These are phyloP conservation scores for Yamadazyma phyllophila DNA, from an alignment of 805 yeast genomes.

Conservation along the genomic window DNA sequence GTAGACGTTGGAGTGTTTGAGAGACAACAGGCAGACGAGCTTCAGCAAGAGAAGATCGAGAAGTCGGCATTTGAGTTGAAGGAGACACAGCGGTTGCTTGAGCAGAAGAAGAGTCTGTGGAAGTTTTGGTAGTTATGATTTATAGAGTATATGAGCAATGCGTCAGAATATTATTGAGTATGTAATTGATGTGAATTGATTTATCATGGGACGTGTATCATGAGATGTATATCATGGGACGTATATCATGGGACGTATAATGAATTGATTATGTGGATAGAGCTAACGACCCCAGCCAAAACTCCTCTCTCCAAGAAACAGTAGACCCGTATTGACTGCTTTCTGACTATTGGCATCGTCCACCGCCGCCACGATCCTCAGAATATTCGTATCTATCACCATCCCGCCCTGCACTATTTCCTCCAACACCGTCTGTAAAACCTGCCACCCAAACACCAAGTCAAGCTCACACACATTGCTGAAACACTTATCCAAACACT, in stretches of 20 bases:
- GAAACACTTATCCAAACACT: conserved; percentile 89
- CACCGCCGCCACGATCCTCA: conserved; percentile 76
- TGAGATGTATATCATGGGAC: too few species aligned
- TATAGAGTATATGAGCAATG: neutral
- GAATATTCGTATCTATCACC: conserved; percentile 91
- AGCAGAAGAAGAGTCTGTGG: conserved; percentile 24
- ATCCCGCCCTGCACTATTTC: conserved; percentile 97
- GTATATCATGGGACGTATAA: too few species aligned
- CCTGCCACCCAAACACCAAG: conserved; percentile 98
- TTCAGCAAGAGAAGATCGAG: conserved; percentile 34
- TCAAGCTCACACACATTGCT: conserved; percentile 94
- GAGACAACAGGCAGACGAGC: conserved; percentile 42
- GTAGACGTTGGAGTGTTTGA: conserved; percentile 48
- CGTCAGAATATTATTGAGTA: too few species aligned
- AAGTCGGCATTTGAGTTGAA: conserved; percentile 28
- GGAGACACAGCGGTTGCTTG: conserved; percentile 25
- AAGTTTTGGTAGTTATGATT: conserved; percentile 7
- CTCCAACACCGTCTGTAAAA: conserved; percentile 82
- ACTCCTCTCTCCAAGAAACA: conserved; percentile 23
- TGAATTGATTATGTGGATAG: too few species aligned
- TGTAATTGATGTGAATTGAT: too few species aligned
- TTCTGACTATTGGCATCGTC: conserved; percentile 65
- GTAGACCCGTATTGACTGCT: conserved; percentile 17
- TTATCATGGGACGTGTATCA: too few species aligned
- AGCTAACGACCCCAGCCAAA: conserved; percentile 17